Conservation (phyloP, 768 basidiomycete genomes). For the Termitomyces sp. region DNA sequence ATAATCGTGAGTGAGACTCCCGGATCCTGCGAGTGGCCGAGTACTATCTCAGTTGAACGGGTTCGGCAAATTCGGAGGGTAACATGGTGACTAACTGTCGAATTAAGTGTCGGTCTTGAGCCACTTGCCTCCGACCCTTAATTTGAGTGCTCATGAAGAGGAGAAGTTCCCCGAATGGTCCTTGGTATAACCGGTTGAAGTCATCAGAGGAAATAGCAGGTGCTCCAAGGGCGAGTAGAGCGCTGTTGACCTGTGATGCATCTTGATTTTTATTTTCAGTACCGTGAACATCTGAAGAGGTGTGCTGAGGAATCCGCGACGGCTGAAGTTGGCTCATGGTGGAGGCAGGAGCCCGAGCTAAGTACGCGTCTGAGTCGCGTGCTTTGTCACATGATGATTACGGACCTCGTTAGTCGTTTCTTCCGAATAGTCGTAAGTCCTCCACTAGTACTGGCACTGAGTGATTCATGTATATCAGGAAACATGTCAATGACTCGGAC, state of each 20-base stretch:
- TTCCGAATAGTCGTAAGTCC: too few species aligned
- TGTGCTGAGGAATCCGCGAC: slow-evolving; percentile 13
- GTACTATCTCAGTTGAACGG: slow-evolving; percentile 7
- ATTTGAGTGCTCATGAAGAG: slow-evolving; percentile 19
- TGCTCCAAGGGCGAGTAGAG: slow-evolving; percentile 16
- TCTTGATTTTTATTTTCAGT: not conserved
- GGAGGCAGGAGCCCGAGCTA: too few species aligned
- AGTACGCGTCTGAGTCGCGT: too few species aligned
- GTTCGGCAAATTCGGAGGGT: not conserved
- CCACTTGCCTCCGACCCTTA: slow-evolving; percentile 17
- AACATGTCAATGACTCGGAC: too few species aligned
- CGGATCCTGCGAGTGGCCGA: slow-evolving; percentile 2
- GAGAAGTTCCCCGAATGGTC: slow-evolving; percentile 17
- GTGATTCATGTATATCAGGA: too few species aligned
- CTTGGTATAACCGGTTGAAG: slow-evolving; percentile 17
- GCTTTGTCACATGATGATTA: slow-evolving; percentile 1
- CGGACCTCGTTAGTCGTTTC: too few species aligned
- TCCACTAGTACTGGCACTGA: too few species aligned
- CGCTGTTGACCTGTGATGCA: slow-evolving; percentile 6
- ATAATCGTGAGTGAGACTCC: slow-evolving; percentile 10
- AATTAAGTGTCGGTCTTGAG: slow-evolving; percentile 13
- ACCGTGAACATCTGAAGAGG: not conserved
- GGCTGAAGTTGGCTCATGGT: not conserved
- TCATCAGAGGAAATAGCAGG: slow-evolving; percentile 16
- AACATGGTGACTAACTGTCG: slow-evolving; percentile 12